phyloP scores from a whole-genome alignment of 192 early-diverging fungal species.

The Haplosporangium gracile region DNA sequence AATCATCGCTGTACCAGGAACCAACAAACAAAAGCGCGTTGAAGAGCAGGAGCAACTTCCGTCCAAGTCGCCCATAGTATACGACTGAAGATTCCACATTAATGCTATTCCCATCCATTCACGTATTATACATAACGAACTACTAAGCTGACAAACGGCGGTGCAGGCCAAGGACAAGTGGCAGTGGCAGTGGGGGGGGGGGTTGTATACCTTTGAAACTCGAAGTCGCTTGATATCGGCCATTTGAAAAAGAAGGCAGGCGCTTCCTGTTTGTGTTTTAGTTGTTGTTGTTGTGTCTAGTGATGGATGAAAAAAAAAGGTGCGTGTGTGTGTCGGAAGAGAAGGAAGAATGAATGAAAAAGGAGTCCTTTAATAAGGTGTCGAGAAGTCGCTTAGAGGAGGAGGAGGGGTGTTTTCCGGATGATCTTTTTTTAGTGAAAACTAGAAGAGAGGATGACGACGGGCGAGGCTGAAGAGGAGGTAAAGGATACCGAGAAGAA shows the following conservation, averaged over 20 bases:
- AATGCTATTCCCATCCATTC: neutral
- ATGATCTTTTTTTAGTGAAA: neutral
- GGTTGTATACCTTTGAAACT: slow-evolving; percentile 31
- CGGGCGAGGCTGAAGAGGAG: neutral
- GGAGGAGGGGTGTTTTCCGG: neutral
- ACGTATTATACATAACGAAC: neutral
- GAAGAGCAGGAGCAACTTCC: too few relatives aligned
- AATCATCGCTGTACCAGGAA: neutral
- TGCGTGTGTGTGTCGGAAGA: neutral
- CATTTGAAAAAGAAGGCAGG: slow-evolving; percentile 15
- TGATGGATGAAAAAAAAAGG: neutral
- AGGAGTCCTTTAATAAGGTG: neutral
- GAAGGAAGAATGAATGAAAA: neutral
- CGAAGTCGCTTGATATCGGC: slow-evolving; percentile 46
- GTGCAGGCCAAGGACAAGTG: neutral
- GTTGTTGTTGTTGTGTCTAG: neutral
- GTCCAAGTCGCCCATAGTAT: too few relatives aligned
- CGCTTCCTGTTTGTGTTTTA: neutral
- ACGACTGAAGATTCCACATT: too few relatives aligned
- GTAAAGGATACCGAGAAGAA: neutral
- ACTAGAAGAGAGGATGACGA: neutral
- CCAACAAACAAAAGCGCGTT: neutral
- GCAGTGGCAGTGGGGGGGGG: neutral
- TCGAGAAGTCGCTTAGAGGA: neutral
- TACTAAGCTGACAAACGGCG: neutral